Evolutionary conservation across 441 rosid species (phyloP), one percentile per base, ranked within the genome.

Genomic region (Iberis amara): DNA sequence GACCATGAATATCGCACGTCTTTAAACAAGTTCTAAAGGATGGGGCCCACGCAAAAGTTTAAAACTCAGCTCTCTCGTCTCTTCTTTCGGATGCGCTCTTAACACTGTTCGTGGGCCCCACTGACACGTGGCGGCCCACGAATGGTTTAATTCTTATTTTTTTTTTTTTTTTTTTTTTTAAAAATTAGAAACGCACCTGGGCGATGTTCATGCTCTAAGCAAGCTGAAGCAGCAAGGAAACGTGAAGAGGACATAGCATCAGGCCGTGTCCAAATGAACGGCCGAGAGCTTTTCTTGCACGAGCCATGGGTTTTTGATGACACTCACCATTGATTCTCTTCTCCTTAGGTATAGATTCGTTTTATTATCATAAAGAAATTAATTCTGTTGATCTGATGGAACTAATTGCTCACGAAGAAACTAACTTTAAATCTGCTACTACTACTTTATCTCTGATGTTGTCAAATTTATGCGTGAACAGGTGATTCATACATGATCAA

Each of bases 301-400:
- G 80, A 86, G 59, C 95, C 97, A 1, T 75, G 78, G 83, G 86
- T 80, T 40, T 86, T 89, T 40, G 97, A 89, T 58, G 83, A 89
- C 64, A 43, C 35, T 37, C 75, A 13, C 0, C 87, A 76, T 46
- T 86, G 71, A 80, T 54, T 39, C 47, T 57, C 41, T 47, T 39
- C 52, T 43, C 30, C 36, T 30, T n/a, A 11, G 64, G 57, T 49
- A 49, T 30, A 21, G 5, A 48, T 5, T 40, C 44, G 13, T 40
- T 31, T 6, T 1, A 12, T 24, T 24, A 2, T 38, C 5, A 4
- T 52, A 11, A 5, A 11, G 1, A 11, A 39, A 8, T 8, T 33
- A 0, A 33, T 8, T 33, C 0, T 14, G 59, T 41, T 30, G 32
- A 54, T 43, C 27, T 33, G 33, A 44, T 42, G 50, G 8, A 33